Conservation (phyloP, 2,329 filamentous ascomycete genomes). For the Neopestalotiopsis clavispora region DNA sequence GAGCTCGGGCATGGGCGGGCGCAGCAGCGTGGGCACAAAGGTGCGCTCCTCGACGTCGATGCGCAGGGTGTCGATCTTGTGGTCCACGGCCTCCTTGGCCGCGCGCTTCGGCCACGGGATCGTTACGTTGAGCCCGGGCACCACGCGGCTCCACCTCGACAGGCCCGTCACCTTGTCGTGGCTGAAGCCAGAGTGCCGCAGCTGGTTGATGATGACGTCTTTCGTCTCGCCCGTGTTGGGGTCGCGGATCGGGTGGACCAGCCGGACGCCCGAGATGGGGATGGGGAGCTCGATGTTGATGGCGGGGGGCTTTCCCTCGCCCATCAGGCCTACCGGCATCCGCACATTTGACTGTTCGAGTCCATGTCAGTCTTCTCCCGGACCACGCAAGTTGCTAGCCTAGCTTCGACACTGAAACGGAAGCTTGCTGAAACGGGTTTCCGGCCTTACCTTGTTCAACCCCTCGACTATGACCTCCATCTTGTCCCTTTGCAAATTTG, state of each 20-base stretch:
- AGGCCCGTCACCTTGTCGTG: conserved; percentile 54
- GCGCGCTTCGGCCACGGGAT: conserved; percentile 77
- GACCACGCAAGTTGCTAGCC: neutral
- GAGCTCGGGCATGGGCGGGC: conserved; percentile 76
- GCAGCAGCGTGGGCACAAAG: conserved; percentile 78
- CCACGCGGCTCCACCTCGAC: conserved; percentile 60
- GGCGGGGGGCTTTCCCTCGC: conserved; percentile 41
- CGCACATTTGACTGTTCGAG: conserved; percentile 41
- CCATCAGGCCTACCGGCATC: conserved; percentile 45
- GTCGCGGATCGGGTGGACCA: conserved; percentile 78
- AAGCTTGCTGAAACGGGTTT: neutral
- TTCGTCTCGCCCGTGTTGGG: conserved; percentile 65
- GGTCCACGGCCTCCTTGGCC: conserved; percentile 55
- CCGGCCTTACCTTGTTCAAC: conserved; percentile 64
- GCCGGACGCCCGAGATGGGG: conserved; percentile 74
- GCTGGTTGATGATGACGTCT: conserved; percentile 79
- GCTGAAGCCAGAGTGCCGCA: conserved; percentile 58
- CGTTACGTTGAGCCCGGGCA: conserved; percentile 72
- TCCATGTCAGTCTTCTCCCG: neutral
- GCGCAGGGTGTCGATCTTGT: conserved; percentile 73
- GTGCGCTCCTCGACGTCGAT: conserved; percentile 76
- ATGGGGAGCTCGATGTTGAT: conserved; percentile 60
- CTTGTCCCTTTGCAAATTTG: conserved; percentile 54
- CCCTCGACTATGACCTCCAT: conserved; percentile 67
- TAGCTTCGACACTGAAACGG: neutral